Evolutionary conservation across 2,329 filamentous ascomycete species (phyloP).

Genomic region (Pseudocercospora fuligena): DNA sequence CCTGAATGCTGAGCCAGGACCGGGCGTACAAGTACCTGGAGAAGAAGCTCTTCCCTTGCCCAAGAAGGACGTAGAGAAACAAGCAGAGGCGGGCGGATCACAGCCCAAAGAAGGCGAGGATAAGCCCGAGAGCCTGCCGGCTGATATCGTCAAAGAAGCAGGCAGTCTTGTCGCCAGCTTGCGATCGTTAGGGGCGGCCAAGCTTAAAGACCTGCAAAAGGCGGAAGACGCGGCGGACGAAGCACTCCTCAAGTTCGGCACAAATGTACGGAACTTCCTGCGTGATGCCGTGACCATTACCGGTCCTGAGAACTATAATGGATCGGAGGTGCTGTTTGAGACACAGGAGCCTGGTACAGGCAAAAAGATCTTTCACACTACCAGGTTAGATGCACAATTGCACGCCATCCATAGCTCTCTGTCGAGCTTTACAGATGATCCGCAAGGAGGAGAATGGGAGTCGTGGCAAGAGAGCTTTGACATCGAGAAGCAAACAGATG

Average conservation of each 20-base stretch:
- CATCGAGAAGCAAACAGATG: slow-evolving; percentile 80
- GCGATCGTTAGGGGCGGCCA: slow-evolving; percentile 43
- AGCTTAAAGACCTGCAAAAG: slow-evolving; percentile 84
- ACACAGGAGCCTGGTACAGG: slow-evolving; percentile 84
- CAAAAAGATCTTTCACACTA: slow-evolving; percentile 92
- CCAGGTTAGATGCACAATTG: slow-evolving; percentile 90
- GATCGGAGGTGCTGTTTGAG: slow-evolving; percentile 77
- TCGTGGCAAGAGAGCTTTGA: slow-evolving; percentile 76
- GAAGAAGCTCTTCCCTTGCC: slow-evolving; percentile 37
- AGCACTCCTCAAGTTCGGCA: slow-evolving; percentile 87
- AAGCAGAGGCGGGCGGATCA: slow-evolving; percentile 13
- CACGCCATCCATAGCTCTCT: slow-evolving; percentile 89
- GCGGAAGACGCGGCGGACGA: slow-evolving; percentile 97
- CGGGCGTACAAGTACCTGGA: slow-evolving; percentile 31
- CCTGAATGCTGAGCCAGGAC: slow-evolving; percentile 28
- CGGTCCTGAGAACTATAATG: slow-evolving; percentile 59
- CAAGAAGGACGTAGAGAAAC: slow-evolving; percentile 12
- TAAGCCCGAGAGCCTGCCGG: slow-evolving; percentile 51
- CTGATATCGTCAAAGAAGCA: slow-evolving; percentile 60
- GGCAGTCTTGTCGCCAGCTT: slow-evolving; percentile 76
- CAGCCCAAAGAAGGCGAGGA: slow-evolving; percentile 27
- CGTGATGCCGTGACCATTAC: slow-evolving; percentile 88
- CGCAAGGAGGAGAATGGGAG: slow-evolving; percentile 70
- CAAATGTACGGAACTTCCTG: slow-evolving; percentile 86
- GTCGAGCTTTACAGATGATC: slow-evolving; percentile 83